Conservation (phyloP, 2,329 filamentous ascomycete species). For the Epichloe amarillans region DNA sequence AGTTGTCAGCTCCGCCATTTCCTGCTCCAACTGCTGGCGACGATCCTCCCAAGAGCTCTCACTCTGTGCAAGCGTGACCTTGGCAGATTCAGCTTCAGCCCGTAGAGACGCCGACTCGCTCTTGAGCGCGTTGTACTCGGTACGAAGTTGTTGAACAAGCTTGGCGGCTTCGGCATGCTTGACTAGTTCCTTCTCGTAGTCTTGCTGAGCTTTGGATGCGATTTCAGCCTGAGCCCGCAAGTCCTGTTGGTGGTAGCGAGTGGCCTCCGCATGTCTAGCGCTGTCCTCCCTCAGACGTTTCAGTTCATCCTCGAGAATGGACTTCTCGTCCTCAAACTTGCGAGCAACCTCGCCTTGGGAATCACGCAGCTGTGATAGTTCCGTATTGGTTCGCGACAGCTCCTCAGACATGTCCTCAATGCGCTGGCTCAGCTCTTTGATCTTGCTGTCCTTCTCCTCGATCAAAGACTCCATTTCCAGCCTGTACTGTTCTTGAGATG, state of each 20-base stretch:
- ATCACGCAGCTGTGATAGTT: slow-evolving; percentile 68
- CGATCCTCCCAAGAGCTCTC: slow-evolving; percentile 82
- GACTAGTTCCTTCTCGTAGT: slow-evolving; percentile 86
- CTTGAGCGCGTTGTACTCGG: slow-evolving; percentile 71
- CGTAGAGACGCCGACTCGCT: slow-evolving; percentile 61
- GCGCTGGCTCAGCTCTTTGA: slow-evolving; percentile 70
- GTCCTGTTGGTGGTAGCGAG: slow-evolving; percentile 79
- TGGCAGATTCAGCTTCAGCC: slow-evolving; percentile 76
- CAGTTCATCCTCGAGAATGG: slow-evolving; percentile 65
- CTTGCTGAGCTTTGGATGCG: slow-evolving; percentile 81
- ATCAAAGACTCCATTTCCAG: slow-evolving; percentile 69
- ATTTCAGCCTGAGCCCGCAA: slow-evolving; percentile 89
- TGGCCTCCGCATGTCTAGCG: slow-evolving; percentile 64
- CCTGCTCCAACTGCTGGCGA: slow-evolving; percentile 66
- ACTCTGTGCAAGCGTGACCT: slow-evolving; percentile 62
- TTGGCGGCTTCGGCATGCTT: slow-evolving; percentile 95
- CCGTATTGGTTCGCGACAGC: slow-evolving; percentile 65
- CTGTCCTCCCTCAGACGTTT: slow-evolving; percentile 71
- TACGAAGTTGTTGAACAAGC: slow-evolving; percentile 62
- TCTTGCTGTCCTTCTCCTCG: slow-evolving; percentile 63
- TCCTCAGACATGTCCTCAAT: slow-evolving; percentile 75
- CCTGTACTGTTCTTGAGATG: slow-evolving; percentile 75
- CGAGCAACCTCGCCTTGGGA: slow-evolving; percentile 62
- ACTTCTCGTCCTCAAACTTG: slow-evolving; percentile 70
- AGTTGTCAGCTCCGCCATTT: slow-evolving; percentile 64